A percentile compares a stretch with the other conserved stretches of the same genome.
Evolutionary conservation across 345 rosid genomes (phyloP).

Genomic region (Citrus unshiu): DNA sequence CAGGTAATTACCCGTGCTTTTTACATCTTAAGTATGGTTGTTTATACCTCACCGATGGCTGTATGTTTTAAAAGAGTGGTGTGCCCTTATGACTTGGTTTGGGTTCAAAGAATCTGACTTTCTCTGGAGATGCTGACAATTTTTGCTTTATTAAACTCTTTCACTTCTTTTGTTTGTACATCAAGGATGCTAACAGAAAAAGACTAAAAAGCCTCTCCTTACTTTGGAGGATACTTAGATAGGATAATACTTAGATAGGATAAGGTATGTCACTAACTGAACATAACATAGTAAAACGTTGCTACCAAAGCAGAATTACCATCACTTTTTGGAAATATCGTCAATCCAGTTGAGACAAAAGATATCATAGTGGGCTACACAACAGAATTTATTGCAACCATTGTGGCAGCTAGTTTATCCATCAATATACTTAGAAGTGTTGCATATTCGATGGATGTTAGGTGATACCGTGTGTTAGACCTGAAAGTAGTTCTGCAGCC

Average conservation of each 20-base stretch:
- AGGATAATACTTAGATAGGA: neutral
- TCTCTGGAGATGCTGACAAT: neutral
- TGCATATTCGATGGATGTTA: neutral
- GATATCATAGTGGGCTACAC: neutral
- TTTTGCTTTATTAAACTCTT: neutral
- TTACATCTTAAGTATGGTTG: neutral
- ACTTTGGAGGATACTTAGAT: neutral
- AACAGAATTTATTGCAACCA: neutral
- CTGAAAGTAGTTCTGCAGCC: neutral
- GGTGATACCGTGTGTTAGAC: neutral
- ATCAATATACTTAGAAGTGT: neutral
- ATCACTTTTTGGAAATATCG: neutral
- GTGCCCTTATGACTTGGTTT: constrained; percentile 11
- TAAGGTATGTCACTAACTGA: neutral
- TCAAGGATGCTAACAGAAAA: neutral
- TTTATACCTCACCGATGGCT: neutral
- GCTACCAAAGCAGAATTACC: neutral
- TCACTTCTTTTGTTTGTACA: constrained; percentile 1
- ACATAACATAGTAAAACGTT: neutral
- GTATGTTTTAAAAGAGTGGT: neutral
- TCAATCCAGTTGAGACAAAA: neutral
- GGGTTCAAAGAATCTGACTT: neutral
- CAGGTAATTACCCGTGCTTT: constrained; percentile 51
- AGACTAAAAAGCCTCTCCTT: neutral
- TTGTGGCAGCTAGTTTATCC: neutral